These are phyloP conservation scores for Phytophthora tentaculata DNA, from an alignment of 352 stramenopile genomes.

Conservation along the genomic window DNA sequence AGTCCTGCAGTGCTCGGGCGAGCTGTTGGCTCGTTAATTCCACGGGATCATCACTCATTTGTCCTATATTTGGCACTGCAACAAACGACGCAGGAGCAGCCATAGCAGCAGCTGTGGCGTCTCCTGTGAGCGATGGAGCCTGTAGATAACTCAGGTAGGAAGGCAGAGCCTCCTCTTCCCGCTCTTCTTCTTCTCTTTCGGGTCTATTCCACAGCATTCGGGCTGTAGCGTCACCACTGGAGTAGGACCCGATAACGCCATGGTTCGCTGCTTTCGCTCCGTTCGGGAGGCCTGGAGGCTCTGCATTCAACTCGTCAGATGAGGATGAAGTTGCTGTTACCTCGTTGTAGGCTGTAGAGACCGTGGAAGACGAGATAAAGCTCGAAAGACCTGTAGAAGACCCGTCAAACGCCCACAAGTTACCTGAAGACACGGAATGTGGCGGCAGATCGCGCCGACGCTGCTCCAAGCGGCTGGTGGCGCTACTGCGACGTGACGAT, in stretches of 20 bases:
- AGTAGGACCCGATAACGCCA: conserved; percentile 53
- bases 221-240: conserved; percentile 26
- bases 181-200: conserved; percentile 69
- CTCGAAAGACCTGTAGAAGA: conserved; percentile 9
- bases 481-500: conserved; percentile 21
- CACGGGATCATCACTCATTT: conserved; percentile 21
- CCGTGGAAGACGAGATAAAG: conserved; percentile 15
- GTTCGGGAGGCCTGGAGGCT: conserved; percentile 11
- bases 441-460: conserved; percentile 34
- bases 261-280: conserved; percentile 24
- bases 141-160: conserved; percentile 81
- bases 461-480: conserved; percentile 34
- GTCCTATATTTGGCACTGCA: background rate
- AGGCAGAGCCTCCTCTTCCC: conserved; percentile 72
- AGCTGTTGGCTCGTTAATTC: conserved; percentile 58
- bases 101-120: conserved; percentile 6
- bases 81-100: conserved; percentile 1
- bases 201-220: conserved; percentile 65
- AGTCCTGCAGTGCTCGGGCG: conserved; percentile 58
- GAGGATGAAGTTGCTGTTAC: background rate
- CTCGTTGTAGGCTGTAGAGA: background rate
- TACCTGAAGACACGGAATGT: conserved; percentile 8
- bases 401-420: conserved; percentile 32
- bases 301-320: conserved; percentile 11
- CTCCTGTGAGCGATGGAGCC: conserved; percentile 26